Evolutionary conservation across 306 rosid genomes (phyloP).

Genomic region (Quercus parvula): DNA sequence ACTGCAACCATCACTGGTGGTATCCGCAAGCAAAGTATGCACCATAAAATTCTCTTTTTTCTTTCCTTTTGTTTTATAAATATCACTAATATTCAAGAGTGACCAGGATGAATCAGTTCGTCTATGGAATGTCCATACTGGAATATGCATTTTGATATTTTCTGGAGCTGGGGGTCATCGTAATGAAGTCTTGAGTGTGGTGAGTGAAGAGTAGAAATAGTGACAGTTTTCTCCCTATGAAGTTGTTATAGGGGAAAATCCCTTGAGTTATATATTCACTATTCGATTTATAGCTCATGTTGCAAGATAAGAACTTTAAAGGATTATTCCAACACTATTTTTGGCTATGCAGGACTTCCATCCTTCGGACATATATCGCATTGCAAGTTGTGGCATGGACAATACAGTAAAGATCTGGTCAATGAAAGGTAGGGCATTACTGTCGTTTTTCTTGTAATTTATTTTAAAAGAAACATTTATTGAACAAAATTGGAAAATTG

Average conservation of each 20-base stretch:
- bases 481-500: not conserved
- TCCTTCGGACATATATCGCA: slow-evolving; percentile 78
- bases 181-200: slow-evolving; percentile 95
- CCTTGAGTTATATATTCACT: not conserved
- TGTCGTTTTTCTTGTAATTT: not conserved
- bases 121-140: slow-evolving; percentile 91
- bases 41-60: not conserved
- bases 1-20: slow-evolving; percentile 71
- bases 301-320: slow-evolving; percentile 7
- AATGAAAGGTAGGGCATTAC: slow-evolving; percentile 65
- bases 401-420: slow-evolving; percentile 97
- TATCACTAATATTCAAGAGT: slow-evolving; percentile 29
- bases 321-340: slow-evolving; percentile 8
- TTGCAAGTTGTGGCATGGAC: slow-evolving; percentile 99
- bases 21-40: slow-evolving; percentile 92
- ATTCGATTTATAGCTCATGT: not conserved
- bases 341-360: slow-evolving; percentile 71
- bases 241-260: not conserved
- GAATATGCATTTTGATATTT: slow-evolving; percentile 85
- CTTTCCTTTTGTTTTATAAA: slow-evolving; percentile 5
- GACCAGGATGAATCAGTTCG: slow-evolving; percentile 94
- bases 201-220: slow-evolving; percentile 35
- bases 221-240: not conserved
- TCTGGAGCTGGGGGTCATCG: slow-evolving; percentile 99
- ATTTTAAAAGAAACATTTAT: not conserved